Conservation (phyloP, 495 filamentous ascomycete genomes). For the Daldinia grandis region DNA sequence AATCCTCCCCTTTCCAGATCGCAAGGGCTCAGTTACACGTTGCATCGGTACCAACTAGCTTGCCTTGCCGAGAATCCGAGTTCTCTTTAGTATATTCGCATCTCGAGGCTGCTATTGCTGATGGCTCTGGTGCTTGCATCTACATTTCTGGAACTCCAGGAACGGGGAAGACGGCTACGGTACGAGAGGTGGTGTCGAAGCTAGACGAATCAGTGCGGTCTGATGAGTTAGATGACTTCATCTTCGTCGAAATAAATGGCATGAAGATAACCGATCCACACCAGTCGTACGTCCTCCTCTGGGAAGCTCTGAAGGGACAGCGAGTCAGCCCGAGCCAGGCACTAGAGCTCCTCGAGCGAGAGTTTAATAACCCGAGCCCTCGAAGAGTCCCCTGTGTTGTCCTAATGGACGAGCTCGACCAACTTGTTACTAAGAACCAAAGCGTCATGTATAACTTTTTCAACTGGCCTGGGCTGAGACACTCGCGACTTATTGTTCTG, state of each 20-base stretch:
- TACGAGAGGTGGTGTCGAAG: conserved; percentile 91
- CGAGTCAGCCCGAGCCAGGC: conserved; percentile 92
- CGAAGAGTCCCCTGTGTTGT: conserved; percentile 95
- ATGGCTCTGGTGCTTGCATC: conserved; percentile 92
- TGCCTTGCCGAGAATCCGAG: conserved; percentile 92
- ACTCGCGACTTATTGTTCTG: conserved; percentile 92
- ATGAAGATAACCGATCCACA: conserved; percentile 99
- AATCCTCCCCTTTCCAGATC: conserved; percentile 89
- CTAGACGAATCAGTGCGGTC: conserved; percentile 83
- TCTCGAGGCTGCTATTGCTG: conserved; percentile 92
- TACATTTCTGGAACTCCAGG: conserved; percentile 99
- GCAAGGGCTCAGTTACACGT: conserved; percentile 92
- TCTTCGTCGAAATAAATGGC: conserved; percentile 99
- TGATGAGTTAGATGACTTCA: conserved; percentile 98
- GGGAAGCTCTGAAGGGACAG: conserved; percentile 95
- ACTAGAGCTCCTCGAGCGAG: conserved; percentile 85
- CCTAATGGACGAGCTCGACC: conserved; percentile 98
- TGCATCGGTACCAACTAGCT: conserved; percentile 83
- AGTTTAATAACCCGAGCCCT: conserved; percentile 90
- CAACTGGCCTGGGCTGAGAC: conserved; percentile 96
- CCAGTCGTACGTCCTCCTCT: conserved; percentile 93
- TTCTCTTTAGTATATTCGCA: conserved; percentile 92
- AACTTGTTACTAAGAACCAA: conserved; percentile 96
- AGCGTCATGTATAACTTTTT: conserved; percentile 99
- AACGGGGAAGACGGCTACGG: conserved; percentile 98